A percentile compares a stretch with the other conserved stretches of the same genome.
Evolutionary conservation across 352 stramenopile species (phyloP).

Genomic region (Phytophthora brassicae): DNA sequence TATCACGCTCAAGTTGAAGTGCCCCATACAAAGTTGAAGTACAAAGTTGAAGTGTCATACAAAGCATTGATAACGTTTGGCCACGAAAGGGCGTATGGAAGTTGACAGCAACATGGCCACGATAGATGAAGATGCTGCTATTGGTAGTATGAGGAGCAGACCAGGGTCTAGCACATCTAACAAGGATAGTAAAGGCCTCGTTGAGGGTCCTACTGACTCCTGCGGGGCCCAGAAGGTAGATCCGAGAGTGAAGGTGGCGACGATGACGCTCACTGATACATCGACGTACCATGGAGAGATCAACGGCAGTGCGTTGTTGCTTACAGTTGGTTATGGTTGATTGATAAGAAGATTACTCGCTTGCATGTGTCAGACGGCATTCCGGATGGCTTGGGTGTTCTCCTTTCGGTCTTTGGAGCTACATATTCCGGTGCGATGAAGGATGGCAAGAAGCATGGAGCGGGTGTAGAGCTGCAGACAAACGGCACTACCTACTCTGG

Average conservation of each 20-base stretch:
- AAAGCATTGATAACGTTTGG: constrained; percentile 20
- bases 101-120: constrained; percentile 16
- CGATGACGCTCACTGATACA: constrained; percentile 21
- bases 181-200: background rate
- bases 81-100: constrained; percentile 25
- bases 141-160: constrained; percentile 19
- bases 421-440: constrained; percentile 44
- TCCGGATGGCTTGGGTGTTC: constrained; percentile 43
- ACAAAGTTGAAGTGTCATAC: constrained; percentile 1
- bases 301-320: constrained; percentile 12
- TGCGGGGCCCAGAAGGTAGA: background rate
- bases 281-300: constrained; percentile 44
- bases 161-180: constrained; percentile 18
- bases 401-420: constrained; percentile 35
- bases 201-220: background rate
- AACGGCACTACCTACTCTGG: constrained; percentile 48
- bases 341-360: background rate
- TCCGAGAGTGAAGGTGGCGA: constrained; percentile 15
- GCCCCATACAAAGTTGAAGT: too few species aligned
- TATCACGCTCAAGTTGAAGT: constrained; percentile 41
- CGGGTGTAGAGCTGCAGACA: constrained; percentile 41
- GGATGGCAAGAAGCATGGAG: constrained; percentile 36
- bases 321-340: background rate
- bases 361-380: constrained; percentile 27
- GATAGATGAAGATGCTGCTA: constrained; percentile 1